Conservation (phyloP, 331 rosid species). For the Arachis monticola region DNA sequence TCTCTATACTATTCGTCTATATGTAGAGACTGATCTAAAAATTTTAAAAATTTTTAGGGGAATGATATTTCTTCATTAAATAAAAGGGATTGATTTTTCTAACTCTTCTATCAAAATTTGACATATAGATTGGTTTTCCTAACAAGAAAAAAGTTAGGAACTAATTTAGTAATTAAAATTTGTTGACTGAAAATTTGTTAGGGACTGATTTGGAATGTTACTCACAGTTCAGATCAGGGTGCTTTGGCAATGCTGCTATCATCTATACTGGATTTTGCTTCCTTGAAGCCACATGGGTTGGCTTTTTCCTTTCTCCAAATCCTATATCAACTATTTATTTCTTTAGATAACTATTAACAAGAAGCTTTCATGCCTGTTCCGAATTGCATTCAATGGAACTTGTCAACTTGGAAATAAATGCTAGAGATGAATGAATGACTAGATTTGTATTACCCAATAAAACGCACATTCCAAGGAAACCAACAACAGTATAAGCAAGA, state of each 20-base stretch:
- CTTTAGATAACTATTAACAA: background rate
- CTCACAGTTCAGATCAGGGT: too few relatives aligned
- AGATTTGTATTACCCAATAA: slow-evolving; percentile 16
- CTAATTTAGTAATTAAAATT: too few relatives aligned
- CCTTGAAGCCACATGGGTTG: background rate
- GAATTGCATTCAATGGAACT: background rate
- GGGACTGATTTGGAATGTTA: too few relatives aligned
- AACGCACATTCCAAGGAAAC: slow-evolving; percentile 3
- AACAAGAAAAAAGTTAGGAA: too few relatives aligned
- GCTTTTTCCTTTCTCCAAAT: background rate
- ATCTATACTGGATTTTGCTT: background rate
- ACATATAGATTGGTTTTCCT: too few relatives aligned
- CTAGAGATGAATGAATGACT: background rate
- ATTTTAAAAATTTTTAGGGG: too few relatives aligned
- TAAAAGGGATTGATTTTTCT: too few relatives aligned
- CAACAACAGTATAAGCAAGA: background rate
- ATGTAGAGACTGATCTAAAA: too few relatives aligned
- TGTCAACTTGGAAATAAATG: background rate
- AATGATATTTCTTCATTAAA: too few relatives aligned
- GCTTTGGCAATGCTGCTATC: background rate
- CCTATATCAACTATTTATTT: background rate
- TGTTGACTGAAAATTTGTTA: too few relatives aligned
- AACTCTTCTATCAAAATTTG: too few relatives aligned
- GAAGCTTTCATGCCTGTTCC: background rate
- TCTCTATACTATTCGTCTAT: too few relatives aligned